Evolutionary conservation across 768 basidiomycete species (phyloP).

Genomic region (Mrakia frigida): DNA sequence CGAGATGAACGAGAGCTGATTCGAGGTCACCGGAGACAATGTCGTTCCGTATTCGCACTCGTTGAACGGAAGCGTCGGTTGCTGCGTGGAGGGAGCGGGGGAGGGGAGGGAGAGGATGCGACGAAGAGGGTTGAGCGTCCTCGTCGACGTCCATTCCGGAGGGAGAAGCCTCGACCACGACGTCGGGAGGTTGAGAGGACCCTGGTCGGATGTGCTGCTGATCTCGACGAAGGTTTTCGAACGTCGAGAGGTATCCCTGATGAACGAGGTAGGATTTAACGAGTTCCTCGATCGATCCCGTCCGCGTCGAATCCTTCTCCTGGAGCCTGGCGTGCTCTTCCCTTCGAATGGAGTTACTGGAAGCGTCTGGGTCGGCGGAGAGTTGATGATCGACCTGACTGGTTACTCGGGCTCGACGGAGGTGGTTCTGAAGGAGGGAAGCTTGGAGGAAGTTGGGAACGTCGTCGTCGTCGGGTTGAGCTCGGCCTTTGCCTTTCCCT

Average conservation of each 20-base stretch:
- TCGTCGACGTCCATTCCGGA: background rate
- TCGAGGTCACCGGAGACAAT: background rate
- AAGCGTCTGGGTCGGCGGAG: background rate
- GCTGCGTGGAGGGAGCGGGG: background rate
- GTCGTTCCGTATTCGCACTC: background rate
- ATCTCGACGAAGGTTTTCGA: background rate
- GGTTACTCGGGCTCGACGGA: background rate
- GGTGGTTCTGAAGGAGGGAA: background rate
- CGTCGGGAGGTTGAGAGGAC: too few species aligned
- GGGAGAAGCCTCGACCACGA: background rate
- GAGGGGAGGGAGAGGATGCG: background rate
- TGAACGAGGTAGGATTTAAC: slow-evolving; percentile 20
- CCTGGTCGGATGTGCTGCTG: background rate
- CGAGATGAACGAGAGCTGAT: background rate
- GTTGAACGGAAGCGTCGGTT: background rate
- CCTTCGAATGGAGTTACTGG: background rate
- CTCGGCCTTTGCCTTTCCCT: background rate
- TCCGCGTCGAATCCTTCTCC: background rate
- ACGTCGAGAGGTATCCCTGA: slow-evolving; percentile 6
- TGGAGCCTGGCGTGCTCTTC: background rate
- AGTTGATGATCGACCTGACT: slow-evolving; percentile 1
- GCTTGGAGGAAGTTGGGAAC: background rate
- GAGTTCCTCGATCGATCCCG: slow-evolving; percentile 15
- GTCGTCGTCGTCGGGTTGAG: background rate
- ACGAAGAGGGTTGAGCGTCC: background rate